phyloP scores from a whole-genome alignment of 805 yeast species.

The Yamadazyma ubonensis region DNA sequence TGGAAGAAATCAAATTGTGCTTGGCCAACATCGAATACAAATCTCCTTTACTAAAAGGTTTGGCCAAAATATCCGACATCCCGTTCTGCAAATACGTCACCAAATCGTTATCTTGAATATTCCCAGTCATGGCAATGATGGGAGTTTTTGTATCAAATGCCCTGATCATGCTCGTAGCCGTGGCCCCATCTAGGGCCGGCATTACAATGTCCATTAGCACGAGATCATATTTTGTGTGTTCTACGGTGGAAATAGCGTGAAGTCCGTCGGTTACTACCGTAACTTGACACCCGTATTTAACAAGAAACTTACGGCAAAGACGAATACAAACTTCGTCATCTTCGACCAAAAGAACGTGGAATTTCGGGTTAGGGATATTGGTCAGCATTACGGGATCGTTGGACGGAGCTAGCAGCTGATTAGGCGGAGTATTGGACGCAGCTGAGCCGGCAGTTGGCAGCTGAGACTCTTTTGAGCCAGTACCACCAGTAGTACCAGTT shows the following conservation, averaged over 20 bases:
- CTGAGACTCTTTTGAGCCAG: constrained; percentile 2
- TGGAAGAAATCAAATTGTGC: constrained; percentile 47
- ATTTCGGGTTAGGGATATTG: constrained; percentile 42
- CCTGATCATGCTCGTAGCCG: constrained; percentile 87
- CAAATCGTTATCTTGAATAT: constrained; percentile 77
- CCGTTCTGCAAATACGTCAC: constrained; percentile 82
- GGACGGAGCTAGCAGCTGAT: constrained; percentile 5
- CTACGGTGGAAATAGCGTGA: constrained; percentile 77
- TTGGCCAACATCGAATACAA: constrained; percentile 75
- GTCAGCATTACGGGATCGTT: constrained; percentile 19
- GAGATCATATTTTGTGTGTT: constrained; percentile 67
- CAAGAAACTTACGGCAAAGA: constrained; percentile 75
- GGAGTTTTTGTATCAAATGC: constrained; percentile 84
- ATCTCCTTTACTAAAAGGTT: constrained; percentile 90
- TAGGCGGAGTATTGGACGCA: constrained; percentile 7
- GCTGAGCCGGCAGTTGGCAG: constrained; percentile 8
- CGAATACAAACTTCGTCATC: constrained; percentile 83
- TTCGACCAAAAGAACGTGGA: constrained; percentile 74
- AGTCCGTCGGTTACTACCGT: constrained; percentile 92
- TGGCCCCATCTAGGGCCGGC: constrained; percentile 87
- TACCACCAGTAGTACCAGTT: too few species aligned
- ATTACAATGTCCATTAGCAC: constrained; percentile 86
- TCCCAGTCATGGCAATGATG: constrained; percentile 92
- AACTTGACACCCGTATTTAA: constrained; percentile 88
- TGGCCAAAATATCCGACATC: constrained; percentile 88